phyloP scores from a whole-genome alignment of 192 early-diverging fungal genomes.

The Radiomyces spectabilis region DNA sequence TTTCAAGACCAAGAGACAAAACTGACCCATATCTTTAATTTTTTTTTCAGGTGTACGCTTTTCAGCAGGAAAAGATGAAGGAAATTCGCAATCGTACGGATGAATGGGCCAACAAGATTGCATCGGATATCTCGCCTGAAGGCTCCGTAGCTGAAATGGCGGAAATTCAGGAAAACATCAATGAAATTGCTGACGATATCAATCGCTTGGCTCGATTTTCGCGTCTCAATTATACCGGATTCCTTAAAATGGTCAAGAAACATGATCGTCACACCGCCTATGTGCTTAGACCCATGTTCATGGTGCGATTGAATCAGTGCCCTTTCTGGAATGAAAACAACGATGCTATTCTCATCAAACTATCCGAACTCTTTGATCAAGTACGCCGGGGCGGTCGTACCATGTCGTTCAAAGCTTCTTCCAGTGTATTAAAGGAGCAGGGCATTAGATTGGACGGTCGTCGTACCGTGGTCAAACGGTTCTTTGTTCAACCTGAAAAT shows the following conservation, averaged over 20 bases:
- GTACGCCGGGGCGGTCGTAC: conserved; percentile 44
- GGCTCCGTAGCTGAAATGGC: conserved; percentile 41
- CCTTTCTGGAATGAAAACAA: conserved; percentile 83
- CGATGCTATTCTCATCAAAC: conserved; percentile 75
- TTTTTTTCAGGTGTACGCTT: conserved; percentile 51
- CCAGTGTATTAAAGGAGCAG: neutral
- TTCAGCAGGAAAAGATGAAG: conserved; percentile 66
- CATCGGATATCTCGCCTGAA: conserved; percentile 38
- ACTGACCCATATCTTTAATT: too few relatives aligned
- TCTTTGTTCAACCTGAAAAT: conserved; percentile 95
- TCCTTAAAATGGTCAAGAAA: conserved; percentile 95
- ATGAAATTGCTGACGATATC: conserved; percentile 68
- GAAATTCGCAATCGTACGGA: conserved; percentile 66
- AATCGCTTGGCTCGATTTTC: conserved; percentile 72
- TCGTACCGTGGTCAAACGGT: conserved; percentile 32
- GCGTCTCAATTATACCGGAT: conserved; percentile 76
- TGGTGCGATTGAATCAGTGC: conserved; percentile 73
- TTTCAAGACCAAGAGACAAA: too few relatives aligned
- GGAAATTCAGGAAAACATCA: conserved; percentile 53
- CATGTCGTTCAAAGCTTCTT: conserved; percentile 24
- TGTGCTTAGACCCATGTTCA: conserved; percentile 69
- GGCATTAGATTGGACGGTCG: neutral
- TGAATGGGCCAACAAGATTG: conserved; percentile 50
- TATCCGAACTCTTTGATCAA: conserved; percentile 73
- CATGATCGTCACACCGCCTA: conserved; percentile 89